Conservation (phyloP, 2,329 filamentous ascomycete species). For the Calonectria henricotiae region DNA sequence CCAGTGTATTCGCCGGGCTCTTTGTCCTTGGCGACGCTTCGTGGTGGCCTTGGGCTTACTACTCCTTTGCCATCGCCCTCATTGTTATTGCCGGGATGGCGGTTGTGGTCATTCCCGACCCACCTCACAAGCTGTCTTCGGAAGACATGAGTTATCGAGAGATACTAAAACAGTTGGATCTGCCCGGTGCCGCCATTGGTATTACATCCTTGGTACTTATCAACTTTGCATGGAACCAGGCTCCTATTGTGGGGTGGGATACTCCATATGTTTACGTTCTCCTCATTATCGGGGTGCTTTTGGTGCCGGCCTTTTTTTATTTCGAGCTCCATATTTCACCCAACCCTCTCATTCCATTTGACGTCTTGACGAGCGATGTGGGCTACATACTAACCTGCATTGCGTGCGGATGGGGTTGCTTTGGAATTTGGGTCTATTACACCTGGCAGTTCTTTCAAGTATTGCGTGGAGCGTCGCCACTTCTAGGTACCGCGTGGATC, state of each 20-base stretch:
- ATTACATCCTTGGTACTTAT: slow-evolving; percentile 73
- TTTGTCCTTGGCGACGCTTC: slow-evolving; percentile 56
- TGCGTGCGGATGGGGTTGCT: slow-evolving; percentile 69
- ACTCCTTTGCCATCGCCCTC: slow-evolving; percentile 60
- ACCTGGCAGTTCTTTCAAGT: slow-evolving; percentile 67
- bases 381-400: slow-evolving; percentile 73
- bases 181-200: slow-evolving; percentile 63
- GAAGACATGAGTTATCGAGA: slow-evolving; percentile 36
- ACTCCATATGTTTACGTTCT: slow-evolving; percentile 71
- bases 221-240: slow-evolving; percentile 80
- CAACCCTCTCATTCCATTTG: slow-evolving; percentile 73
- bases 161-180: slow-evolving; percentile 58
- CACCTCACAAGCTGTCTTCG: slow-evolving; percentile 43
- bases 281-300: slow-evolving; percentile 71
- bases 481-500: slow-evolving; percentile 64
- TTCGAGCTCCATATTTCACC: slow-evolving; percentile 67
- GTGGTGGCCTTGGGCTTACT: slow-evolving; percentile 69
- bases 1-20: slow-evolving; percentile 61
- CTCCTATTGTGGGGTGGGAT: slow-evolving; percentile 73
- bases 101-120: slow-evolving; percentile 57
- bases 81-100: slow-evolving; percentile 55
- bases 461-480: slow-evolving; percentile 60
- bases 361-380: slow-evolving; percentile 62
- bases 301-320: slow-evolving; percentile 71
- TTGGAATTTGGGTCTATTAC: slow-evolving; percentile 71